Conservation (phyloP, 1,284 basidiomycete genomes). For the Ustilago vetiveriae region DNA sequence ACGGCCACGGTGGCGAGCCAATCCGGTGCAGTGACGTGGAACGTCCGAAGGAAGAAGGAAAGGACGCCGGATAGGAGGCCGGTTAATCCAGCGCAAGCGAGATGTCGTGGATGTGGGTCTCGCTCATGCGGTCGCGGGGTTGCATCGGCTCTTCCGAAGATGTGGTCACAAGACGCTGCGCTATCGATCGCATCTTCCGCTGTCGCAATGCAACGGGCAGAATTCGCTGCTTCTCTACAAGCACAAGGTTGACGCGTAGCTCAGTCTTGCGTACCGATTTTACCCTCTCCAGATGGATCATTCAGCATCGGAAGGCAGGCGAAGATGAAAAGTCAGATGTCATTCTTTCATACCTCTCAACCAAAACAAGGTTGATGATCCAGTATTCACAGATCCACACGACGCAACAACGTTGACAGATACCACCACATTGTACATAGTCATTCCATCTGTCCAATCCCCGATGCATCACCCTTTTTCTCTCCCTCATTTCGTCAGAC, state of each 20-base stretch:
- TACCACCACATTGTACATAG: slow-evolving; percentile 2
- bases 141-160: no score
- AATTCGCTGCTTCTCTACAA: not conserved
- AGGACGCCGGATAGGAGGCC: not conserved
- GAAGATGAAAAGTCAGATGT: no score
- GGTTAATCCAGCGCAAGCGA: no score
- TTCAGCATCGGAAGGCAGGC: no score
- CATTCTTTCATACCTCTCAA: slow-evolving; percentile 5
- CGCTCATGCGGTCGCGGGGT: no score
- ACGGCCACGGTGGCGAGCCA: slow-evolving; percentile 1
- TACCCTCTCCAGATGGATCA: slow-evolving; percentile 5
- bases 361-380: not conserved
- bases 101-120: no score
- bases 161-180: no score
- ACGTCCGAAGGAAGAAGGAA: not conserved
- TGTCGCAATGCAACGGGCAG: not conserved
- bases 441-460: not conserved
- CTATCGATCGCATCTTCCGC: not conserved
- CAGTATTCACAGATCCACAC: not conserved
- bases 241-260: not conserved
- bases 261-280: not conserved
- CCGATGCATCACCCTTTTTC: not conserved
- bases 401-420: no score
- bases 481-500: not conserved
- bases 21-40: not conserved